Conservation (phyloP, 768 basidiomycete genomes). For the Tephrocybe sp. region DNA sequence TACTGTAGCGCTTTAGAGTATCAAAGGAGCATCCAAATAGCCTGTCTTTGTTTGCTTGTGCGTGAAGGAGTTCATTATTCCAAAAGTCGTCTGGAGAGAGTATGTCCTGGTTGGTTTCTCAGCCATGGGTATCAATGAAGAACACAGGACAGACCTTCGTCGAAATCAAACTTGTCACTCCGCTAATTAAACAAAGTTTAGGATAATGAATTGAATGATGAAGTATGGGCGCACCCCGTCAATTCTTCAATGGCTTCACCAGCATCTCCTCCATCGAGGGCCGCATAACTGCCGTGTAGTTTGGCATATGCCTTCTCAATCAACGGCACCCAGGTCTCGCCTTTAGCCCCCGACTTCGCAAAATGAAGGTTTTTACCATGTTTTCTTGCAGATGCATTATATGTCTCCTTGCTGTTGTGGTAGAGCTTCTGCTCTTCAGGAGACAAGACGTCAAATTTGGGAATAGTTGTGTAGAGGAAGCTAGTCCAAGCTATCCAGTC, state of each 20-base stretch:
- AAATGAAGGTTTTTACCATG: constrained; percentile 49
- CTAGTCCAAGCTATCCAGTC: constrained; percentile 19
- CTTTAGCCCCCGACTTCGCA: constrained; percentile 42
- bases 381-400: constrained; percentile 42
- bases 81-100: constrained; percentile 49
- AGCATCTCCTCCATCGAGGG: constrained; percentile 39
- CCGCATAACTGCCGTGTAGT: constrained; percentile 48
- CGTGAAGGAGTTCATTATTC: constrained; percentile 43
- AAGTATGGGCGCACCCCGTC: constrained; percentile 39
- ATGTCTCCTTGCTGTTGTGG: constrained; percentile 47
- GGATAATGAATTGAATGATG: not conserved
- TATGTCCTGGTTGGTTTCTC: constrained; percentile 35
- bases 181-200: constrained; percentile 10
- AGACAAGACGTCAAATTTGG: constrained; percentile 40
- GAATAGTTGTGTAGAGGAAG: constrained; percentile 39
- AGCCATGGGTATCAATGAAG: not conserved
- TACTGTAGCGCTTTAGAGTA: not conserved
- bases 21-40: constrained; percentile 49
- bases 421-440: constrained; percentile 40
- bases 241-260: constrained; percentile 56
- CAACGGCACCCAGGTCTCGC: constrained; percentile 57
- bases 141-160: constrained; percentile 16
- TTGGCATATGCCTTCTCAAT: constrained; percentile 62
- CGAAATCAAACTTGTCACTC: constrained; percentile 24
- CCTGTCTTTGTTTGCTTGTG: constrained; percentile 41